These are phyloP conservation scores for Solanum virginianum DNA, from an alignment of 257 asterid species.

Conservation along the genomic window DNA sequence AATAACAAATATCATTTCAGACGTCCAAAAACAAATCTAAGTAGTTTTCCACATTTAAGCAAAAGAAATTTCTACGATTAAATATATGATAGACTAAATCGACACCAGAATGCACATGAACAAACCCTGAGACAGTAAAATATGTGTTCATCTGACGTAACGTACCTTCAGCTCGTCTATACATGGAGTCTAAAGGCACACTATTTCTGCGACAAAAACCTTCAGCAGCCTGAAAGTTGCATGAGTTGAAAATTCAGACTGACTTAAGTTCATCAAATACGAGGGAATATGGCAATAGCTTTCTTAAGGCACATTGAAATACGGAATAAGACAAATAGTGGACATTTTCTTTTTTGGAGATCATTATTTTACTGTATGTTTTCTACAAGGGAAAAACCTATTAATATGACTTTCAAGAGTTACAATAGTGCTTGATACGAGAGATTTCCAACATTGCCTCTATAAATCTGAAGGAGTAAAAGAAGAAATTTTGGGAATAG, in stretches of 20 bases:
- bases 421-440: not conserved
- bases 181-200: conserved; percentile 67
- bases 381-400: not conserved
- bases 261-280: not conserved
- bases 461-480: not conserved
- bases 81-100: not conserved
- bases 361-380: not conserved
- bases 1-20: not conserved
- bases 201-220: conserved; percentile 87
- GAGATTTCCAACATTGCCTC: not conserved
- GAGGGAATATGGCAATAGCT: not conserved
- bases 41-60: not conserved
- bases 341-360: not conserved
- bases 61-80: not conserved
- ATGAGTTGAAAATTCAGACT: not conserved
- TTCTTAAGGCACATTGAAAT: not conserved
- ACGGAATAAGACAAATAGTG: not conserved
- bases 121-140: not conserved
- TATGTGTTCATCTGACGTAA: not conserved
- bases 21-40: not conserved
- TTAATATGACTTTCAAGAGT: not conserved
- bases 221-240: conserved; percentile 73
- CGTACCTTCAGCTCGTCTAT: conserved; percentile 69
- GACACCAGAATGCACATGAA: not conserved
- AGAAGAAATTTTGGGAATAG: not conserved